These are phyloP conservation scores for Aspergillus aculeatus DNA, from an alignment of 2,329 filamentous ascomycete genomes.

Conservation along the genomic window DNA sequence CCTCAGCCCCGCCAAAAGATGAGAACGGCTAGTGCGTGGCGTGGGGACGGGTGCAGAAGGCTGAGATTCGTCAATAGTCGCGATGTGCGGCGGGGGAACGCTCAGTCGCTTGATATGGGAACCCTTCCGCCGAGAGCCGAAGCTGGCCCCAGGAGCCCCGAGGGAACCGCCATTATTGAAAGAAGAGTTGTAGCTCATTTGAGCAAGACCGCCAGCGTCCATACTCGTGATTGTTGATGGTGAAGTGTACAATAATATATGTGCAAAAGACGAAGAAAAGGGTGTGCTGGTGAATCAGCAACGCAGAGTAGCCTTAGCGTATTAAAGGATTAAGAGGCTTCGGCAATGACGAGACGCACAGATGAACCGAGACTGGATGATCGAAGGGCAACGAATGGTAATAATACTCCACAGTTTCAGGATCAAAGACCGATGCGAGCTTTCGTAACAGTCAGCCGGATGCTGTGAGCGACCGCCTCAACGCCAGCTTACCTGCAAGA, in stretches of 20 bases:
- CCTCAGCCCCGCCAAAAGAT: conserved; percentile 86
- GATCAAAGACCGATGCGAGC: background rate
- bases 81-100: conserved; percentile 72
- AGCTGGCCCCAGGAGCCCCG: conserved; percentile 72
- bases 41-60: conserved; percentile 70
- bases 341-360: conserved; percentile 18
- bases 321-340: conserved; percentile 35
- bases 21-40: conserved; percentile 89
- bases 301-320: conserved; percentile 15
- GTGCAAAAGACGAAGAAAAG: conserved; percentile 26
- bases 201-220: conserved; percentile 99
- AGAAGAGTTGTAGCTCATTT: conserved; percentile 89
- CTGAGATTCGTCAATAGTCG: conserved; percentile 62
- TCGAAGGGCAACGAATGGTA: conserved; percentile 17
- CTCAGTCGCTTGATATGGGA: conserved; percentile 85
- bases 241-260: conserved; percentile 28
- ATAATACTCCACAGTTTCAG: conserved; percentile 6
- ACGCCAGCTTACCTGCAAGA: conserved; percentile 17
- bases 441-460: conserved; percentile 12
- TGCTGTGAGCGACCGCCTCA: background rate
- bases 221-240: conserved; percentile 47
- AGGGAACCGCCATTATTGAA: conserved; percentile 66
- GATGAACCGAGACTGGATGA: conserved; percentile 11
- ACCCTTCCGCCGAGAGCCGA: conserved; percentile 81
- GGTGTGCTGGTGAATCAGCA: conserved; percentile 24